Conservation (phyloP, 1,139 yeast genomes). For the Hyphopichia khmerensis region DNA sequence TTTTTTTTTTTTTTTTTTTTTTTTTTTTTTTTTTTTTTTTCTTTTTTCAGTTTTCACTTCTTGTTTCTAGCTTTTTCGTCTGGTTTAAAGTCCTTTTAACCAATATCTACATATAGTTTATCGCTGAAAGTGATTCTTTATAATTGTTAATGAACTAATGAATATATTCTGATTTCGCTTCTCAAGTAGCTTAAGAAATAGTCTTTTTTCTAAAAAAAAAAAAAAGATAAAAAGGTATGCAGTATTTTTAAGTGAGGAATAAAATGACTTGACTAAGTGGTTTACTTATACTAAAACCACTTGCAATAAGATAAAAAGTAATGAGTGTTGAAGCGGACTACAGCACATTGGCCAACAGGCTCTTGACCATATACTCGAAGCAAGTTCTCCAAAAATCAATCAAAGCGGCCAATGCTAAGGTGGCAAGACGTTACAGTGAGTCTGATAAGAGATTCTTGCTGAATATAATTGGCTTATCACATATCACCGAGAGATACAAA, state of each 20-base stretch:
- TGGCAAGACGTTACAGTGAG: neutral
- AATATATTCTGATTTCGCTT: too few relatives aligned
- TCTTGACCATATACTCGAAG: constrained; percentile 8
- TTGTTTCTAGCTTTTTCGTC: neutral
- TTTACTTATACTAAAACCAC: too few relatives aligned
- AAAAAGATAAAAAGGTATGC: too few relatives aligned
- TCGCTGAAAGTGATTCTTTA: too few relatives aligned
- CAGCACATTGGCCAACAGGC: constrained; percentile 8
- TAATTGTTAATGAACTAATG: too few relatives aligned
- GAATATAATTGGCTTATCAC: constrained; percentile 7
- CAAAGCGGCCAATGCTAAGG: neutral
- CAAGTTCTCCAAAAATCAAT: constrained; percentile 1
- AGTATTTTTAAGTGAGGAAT: too few relatives aligned
- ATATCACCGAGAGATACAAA: constrained; percentile 12
- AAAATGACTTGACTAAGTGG: too few relatives aligned
- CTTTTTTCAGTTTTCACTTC: neutral
- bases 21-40: neutral
- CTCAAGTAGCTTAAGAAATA: too few relatives aligned
- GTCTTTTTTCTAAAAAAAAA: too few relatives aligned
- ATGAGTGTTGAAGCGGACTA: constrained; percentile 7
- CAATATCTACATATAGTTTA: too few relatives aligned
- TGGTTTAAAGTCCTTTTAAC: too few relatives aligned
- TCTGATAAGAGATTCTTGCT: constrained; percentile 12
- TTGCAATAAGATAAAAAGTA: too few relatives aligned
- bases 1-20: neutral